Evolutionary conservation across 225 moss, liverwort and hornwort species (phyloP), one percentile per base, ranked within the genome.

Genomic region (Antitrichia curtipendula): DNA sequence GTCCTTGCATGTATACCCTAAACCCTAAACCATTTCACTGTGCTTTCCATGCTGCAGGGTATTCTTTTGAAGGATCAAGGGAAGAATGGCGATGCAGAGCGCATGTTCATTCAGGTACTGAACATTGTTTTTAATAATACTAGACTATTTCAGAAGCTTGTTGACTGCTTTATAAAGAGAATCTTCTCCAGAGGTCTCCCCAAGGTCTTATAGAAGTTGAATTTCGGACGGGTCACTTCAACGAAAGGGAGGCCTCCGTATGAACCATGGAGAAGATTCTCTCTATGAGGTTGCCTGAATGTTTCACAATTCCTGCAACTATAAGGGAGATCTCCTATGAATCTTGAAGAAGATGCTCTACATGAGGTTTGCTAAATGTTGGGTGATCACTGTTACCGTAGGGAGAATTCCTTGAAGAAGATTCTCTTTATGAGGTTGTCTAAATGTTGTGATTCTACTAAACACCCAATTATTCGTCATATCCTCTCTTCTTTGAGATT

Each of bases 61-160:
- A 95, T 99, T 83, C 85, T 99, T 64, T 82, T 99, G 70, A 97
- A 97, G 88, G 96, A 94, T 49, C 97, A 97, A 94, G 97, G 95
- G 85, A 97, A 91, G 88, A 40, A 32, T 78, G 90, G 93, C 72
- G 98, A 97, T 90, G 96, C 95, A 8, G 96, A 99, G 91, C 95
- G 98, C 85, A 97, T 99, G 98, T 99, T 99, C 87, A 97, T 99
- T 83, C 98, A 99, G 97, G 97, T 91, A 76, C 72, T 38, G 29
- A 81, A 41, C 61, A 73, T 32, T 40, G 53, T 40, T 57, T 50
- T 12, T 8, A 32, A n/a, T n/a, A 6, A 80, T 57, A 29, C 12
- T 8, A 28, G n/a, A 49, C 38, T 17, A n/a, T 38, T 31, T 70
- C 38, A 20, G 24, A 29, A 66, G 24, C 7, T 41, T 86, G 25